Evolutionary conservation across 148 eudicot species (phyloP).

Genomic region (Mesembryanthemum crystallinum): DNA sequence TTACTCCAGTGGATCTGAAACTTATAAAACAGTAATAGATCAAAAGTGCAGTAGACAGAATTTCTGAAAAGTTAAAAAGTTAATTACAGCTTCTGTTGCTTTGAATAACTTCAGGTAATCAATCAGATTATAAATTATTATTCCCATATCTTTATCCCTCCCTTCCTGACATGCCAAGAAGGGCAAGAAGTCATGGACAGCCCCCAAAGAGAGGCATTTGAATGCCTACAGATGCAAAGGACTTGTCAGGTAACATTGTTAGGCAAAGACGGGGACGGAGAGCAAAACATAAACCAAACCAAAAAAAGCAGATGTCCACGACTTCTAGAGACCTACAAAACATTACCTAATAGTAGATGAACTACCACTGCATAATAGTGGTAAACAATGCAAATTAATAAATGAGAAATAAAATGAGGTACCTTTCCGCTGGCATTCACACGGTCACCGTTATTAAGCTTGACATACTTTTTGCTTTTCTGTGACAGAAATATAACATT

Average conservation of each 20-base stretch:
- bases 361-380: background rate
- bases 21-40: no score
- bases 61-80: no score
- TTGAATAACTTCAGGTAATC: no score
- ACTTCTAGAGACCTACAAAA: background rate
- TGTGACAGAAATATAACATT: conserved; percentile 27
- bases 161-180: no score
- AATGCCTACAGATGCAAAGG: background rate
- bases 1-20: no score
- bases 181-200: background rate
- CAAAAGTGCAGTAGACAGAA: no score
- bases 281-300: background rate
- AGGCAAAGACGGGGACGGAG: background rate
- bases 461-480: conserved; percentile 89
- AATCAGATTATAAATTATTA: no score
- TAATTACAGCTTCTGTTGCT: no score
- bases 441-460: conserved; percentile 80
- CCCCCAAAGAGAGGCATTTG: background rate
- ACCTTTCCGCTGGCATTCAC: conserved; percentile 97
- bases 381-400: conserved; percentile 6
- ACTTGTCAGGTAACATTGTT: background rate
- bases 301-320: background rate
- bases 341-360: no score
- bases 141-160: no score
- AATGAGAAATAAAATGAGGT: conserved; percentile 17